Evolutionary conservation across 2,329 filamentous ascomycete species (phyloP).

Genomic region (Fusarium transvaalense): DNA sequence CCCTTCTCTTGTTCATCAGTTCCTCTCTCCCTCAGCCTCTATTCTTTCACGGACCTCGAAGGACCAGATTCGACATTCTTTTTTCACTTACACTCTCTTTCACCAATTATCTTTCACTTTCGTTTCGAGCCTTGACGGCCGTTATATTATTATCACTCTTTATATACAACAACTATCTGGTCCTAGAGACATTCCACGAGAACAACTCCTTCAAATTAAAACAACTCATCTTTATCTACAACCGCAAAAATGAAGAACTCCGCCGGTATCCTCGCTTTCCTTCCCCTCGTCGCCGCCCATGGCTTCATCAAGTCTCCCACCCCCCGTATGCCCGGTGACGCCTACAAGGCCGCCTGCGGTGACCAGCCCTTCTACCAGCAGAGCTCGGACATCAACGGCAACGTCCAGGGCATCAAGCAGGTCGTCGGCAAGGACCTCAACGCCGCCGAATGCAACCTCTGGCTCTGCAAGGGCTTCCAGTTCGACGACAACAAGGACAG

Average conservation of each 20-base stretch:
- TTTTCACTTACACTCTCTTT: slow-evolving; percentile 50
- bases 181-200: slow-evolving; percentile 45
- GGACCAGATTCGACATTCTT: slow-evolving; percentile 51
- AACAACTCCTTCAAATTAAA: too few relatives aligned
- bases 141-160: slow-evolving; percentile 42
- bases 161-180: slow-evolving; percentile 43
- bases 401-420: slow-evolving; percentile 54
- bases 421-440: slow-evolving; percentile 46
- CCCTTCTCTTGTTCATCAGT: not conserved
- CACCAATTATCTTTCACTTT: slow-evolving; percentile 34
- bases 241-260: slow-evolving; percentile 43
- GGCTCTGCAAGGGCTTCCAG: slow-evolving; percentile 62
- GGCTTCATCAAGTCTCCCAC: slow-evolving; percentile 59
- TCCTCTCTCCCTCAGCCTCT: slow-evolving; percentile 37
- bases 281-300: slow-evolving; percentile 56
- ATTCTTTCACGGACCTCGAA: slow-evolving; percentile 49
- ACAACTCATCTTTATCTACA: slow-evolving; percentile 5
- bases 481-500: slow-evolving; percentile 60
- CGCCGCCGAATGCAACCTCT: slow-evolving; percentile 54
- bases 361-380: slow-evolving; percentile 54
- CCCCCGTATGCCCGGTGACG: slow-evolving; percentile 57
- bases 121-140: slow-evolving; percentile 51
- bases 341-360: slow-evolving; percentile 60
- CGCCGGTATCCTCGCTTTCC: slow-evolving; percentile 42
- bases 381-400: slow-evolving; percentile 54